Percentiles rank a stretch among this genome's conserved stretches.
These are phyloP conservation scores for Neofusicoccum laricinum DNA, from an alignment of 2,329 filamentous ascomycete genomes.

Conservation along the genomic window DNA sequence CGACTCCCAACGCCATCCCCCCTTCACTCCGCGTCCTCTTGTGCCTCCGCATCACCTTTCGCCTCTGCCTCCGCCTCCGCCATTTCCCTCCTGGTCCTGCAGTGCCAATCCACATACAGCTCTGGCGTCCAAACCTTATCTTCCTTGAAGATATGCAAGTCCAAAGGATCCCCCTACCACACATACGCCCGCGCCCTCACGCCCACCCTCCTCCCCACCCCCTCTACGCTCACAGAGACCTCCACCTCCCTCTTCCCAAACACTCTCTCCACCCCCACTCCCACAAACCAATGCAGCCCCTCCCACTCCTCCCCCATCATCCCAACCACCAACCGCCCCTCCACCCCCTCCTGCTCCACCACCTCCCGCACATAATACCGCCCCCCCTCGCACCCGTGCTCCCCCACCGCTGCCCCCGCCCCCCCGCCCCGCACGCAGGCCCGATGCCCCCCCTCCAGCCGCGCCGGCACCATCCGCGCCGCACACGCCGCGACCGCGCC, in stretches of 20 bases:
- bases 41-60: not conserved
- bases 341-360: not conserved
- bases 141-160: not conserved
- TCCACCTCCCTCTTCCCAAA: not conserved
- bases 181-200: not conserved
- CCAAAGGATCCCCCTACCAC: not conserved
- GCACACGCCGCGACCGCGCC: not conserved
- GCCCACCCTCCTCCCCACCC: not conserved
- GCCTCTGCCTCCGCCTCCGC: not conserved
- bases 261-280: not conserved
- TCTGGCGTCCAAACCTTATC: slow-evolving; percentile 1
- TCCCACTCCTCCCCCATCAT: not conserved
- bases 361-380: not conserved
- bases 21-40: no score
- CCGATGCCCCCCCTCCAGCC: not conserved
- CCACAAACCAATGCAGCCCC: not conserved
- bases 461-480: not conserved
- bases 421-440: not conserved
- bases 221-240: not conserved
- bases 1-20: no score
- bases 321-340: not conserved
- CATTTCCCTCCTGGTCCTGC: not conserved
- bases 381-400: not conserved
- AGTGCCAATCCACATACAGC: not conserved
- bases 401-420: not conserved